Evolutionary conservation across 78 protist genomes (phyloP).

Genomic region (Neovahlkampfia damariscottae): DNA sequence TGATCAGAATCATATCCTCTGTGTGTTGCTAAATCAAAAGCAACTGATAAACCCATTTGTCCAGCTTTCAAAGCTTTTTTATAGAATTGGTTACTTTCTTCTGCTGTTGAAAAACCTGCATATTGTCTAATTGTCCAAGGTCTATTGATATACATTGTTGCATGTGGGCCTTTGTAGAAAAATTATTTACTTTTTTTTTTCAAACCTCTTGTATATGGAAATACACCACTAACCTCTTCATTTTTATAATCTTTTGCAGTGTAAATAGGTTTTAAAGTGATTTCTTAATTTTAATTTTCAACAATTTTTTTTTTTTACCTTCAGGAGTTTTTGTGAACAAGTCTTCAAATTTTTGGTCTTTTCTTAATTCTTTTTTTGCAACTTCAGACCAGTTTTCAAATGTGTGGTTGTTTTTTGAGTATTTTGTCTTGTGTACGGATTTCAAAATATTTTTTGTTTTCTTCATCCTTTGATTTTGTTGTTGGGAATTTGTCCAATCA

Average conservation of each 20-base stretch:
- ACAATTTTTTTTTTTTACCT: background rate
- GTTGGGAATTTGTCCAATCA: too few relatives aligned
- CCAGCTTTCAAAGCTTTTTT: conserved; percentile 69
- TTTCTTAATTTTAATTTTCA: conserved; percentile 15
- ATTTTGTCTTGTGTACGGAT: too few relatives aligned
- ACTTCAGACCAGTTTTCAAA: background rate
- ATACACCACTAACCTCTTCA: conserved; percentile 63
- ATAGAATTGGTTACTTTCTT: conserved; percentile 91
- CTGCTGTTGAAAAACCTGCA: conserved; percentile 88
- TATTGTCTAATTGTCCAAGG: conserved; percentile 97
- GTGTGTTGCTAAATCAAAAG: conserved; percentile 96
- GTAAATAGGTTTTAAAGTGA: conserved; percentile 68
- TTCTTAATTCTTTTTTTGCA: background rate
- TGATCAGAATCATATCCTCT: conserved; percentile 95
- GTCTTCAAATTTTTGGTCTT: background rate
- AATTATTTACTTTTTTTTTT: too few relatives aligned
- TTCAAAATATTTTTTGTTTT: too few relatives aligned
- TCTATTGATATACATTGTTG: conserved; percentile 85
- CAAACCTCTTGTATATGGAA: conserved; percentile 93
- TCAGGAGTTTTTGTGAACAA: background rate
- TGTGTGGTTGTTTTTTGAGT: too few relatives aligned
- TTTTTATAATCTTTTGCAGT: conserved; percentile 26
- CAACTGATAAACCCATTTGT: conserved; percentile 88
- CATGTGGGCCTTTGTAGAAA: too few relatives aligned
- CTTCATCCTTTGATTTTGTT: too few relatives aligned